Evolutionary conservation across 805 yeast genomes (phyloP).

Genomic region (Wickerhamiella occidentalis): DNA sequence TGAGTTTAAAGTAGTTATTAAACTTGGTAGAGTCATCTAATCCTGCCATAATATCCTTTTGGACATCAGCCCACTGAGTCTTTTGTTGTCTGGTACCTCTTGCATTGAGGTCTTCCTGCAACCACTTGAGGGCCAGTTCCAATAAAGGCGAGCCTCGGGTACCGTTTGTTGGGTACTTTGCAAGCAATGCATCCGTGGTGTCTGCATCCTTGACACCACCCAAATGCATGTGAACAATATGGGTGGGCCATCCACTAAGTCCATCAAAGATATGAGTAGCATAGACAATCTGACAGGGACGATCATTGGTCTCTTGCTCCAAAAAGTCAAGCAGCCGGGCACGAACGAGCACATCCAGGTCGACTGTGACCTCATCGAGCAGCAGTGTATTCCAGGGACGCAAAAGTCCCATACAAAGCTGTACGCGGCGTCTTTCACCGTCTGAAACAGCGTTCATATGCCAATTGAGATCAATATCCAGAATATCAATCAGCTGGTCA

Average conservation of each 20-base stretch:
- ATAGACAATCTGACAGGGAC: constrained; percentile 71
- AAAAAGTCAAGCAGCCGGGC: constrained; percentile 59
- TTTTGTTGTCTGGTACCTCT: constrained; percentile 47
- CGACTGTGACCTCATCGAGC: constrained; percentile 95
- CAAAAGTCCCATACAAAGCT: constrained; percentile 81
- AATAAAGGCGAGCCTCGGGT: constrained; percentile 24
- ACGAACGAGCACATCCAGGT: constrained; percentile 85
- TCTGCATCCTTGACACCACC: constrained; percentile 39
- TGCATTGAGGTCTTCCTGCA: constrained; percentile 30
- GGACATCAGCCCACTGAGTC: constrained; percentile 45
- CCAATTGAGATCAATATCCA: constrained; percentile 85
- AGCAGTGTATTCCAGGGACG: constrained; percentile 81
- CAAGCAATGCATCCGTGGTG: constrained; percentile 18
- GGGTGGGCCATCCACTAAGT: constrained; percentile 78
- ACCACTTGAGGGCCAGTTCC: constrained; percentile 29
- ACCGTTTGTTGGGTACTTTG: constrained; percentile 12
- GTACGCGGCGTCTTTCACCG: constrained; percentile 92
- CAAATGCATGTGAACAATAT: constrained; percentile 60
- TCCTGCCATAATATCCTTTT: constrained; percentile 15
- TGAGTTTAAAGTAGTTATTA: constrained; percentile 23
- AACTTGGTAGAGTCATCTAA: constrained; percentile 24
- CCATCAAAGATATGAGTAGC: constrained; percentile 97
- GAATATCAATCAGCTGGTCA: constrained; percentile 56
- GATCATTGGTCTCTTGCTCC: constrained; percentile 52
- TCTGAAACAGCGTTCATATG: constrained; percentile 85